These are phyloP conservation scores for Sclerospora graminicola DNA, from an alignment of 352 stramenopile species.

Conservation along the genomic window DNA sequence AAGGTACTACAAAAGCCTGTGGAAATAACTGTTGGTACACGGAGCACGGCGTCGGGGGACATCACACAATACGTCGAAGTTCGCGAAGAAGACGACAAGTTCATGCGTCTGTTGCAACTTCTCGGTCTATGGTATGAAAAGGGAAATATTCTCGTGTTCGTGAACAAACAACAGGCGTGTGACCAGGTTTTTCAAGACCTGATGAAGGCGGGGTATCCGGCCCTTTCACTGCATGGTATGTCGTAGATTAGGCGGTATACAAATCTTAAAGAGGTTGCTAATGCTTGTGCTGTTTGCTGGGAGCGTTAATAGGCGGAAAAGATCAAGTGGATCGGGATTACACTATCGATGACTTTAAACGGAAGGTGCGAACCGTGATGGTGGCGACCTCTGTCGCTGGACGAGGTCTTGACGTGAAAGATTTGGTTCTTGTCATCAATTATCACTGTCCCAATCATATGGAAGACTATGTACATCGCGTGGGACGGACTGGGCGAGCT, in stretches of 20 bases:
- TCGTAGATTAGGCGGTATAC: neutral
- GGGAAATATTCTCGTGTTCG: conserved; percentile 98
- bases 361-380: conserved; percentile 88
- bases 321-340: conserved; percentile 99
- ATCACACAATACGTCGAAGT: conserved; percentile 98
- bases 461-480: conserved; percentile 99
- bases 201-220: conserved; percentile 92
- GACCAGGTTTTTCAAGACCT: conserved; percentile 97
- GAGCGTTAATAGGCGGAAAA: conserved; percentile 81
- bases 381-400: conserved; percentile 94
- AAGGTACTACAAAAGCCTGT: conserved; percentile 91
- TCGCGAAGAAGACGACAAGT: conserved; percentile 98
- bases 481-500: conserved; percentile 93
- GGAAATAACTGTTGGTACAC: conserved; percentile 94
- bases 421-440: conserved; percentile 98
- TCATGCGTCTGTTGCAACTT: conserved; percentile 95
- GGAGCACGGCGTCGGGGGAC: conserved; percentile 92
- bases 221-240: conserved; percentile 93
- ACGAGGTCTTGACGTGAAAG: conserved; percentile 97
- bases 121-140: conserved; percentile 94
- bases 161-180: conserved; percentile 96
- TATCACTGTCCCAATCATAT: conserved; percentile 99
- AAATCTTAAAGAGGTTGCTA: neutral
- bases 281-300: conserved; percentile 3
- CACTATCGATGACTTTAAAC: conserved; percentile 99